Evolutionary conservation across 148 eudicot genomes (phyloP), one percentile per base, ranked within the genome.

Genomic region (Camellia sinensis): DNA sequence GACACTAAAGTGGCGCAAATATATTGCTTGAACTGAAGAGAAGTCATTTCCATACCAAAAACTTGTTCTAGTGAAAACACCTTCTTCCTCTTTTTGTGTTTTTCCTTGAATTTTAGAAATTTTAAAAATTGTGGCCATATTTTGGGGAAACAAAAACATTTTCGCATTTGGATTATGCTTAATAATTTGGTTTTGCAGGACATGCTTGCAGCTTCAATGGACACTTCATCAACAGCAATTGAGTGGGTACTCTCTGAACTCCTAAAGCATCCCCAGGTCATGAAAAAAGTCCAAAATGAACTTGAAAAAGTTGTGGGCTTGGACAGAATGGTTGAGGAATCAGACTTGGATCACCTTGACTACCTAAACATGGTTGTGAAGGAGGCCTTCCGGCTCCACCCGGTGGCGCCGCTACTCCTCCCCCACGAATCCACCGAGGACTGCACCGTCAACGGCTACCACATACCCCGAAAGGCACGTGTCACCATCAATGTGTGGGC

Each of bases 301-400:
- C 48, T 79, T 2, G 8, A 67, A 56, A 9, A 54, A 53, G 64
- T 78, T 7, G 80, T 78, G 63, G 80, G 80, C 3, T n/a, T 50
- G 50, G 72, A 77, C 15, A 66, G 75, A 17, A 69, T 78, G 67
- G 80, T 78, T 46, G 80, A 78, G 43, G 80, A 78, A 69, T 56
- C 67, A 56, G 62, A 71, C 68, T 64, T 81, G 7, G 82, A 81
- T 0, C 67, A 62, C 19, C 60, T 87, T 15, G 15, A 67, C 17
- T 87, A 87, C 80, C 69, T 84, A 12, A 77, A 80, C 17, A 76
- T 73, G 77, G 89, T 87, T 10, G 22, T 87, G 1, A 86, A 86
- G 59, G 89, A 86, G 65, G 14, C 77, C 37, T 80, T 84, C 0
- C 64, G 87, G 45, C 85, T 82, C 48, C 87, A 84, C 14, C 89